Percentiles rank a stretch among this genome's conserved stretches.
phyloP scores from a whole-genome alignment of 148 eudicot genomes.

The Camellia japonica region DNA sequence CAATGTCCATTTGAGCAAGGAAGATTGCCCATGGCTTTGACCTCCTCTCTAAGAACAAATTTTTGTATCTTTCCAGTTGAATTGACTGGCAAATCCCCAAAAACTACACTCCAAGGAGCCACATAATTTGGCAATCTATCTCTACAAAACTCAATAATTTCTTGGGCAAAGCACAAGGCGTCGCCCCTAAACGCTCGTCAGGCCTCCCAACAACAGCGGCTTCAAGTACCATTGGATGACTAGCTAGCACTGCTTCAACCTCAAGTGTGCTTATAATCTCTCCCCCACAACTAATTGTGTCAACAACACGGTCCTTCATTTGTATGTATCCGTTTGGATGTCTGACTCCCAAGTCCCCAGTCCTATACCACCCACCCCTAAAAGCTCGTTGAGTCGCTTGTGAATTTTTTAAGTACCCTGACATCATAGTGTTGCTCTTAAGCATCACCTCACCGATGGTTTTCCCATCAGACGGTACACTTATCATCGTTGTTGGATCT shows the following conservation, averaged over 20 bases:
- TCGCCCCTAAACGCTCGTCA: conserved; percentile 20
- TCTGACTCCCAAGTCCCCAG: conserved; percentile 29
- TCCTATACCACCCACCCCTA: conserved; percentile 35
- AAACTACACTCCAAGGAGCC: too few relatives aligned
- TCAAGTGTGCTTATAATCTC: conserved; percentile 29
- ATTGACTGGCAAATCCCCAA: too few relatives aligned
- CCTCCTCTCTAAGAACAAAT: too few relatives aligned
- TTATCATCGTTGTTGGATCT: conserved; percentile 28
- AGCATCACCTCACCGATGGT: conserved; percentile 37
- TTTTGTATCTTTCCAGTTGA: too few relatives aligned
- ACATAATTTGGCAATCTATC: too few relatives aligned
- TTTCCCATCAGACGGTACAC: conserved; percentile 33
- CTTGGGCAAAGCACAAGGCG: conserved; percentile 29
- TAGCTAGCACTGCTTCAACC: conserved; percentile 25
- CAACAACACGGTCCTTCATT: conserved; percentile 28
- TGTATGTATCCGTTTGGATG: conserved; percentile 23
- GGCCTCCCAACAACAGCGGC: conserved; percentile 33
- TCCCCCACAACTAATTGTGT: conserved; percentile 13
- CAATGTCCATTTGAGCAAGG: too few relatives aligned
- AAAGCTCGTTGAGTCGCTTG: conserved; percentile 28
- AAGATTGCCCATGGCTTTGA: too few relatives aligned
- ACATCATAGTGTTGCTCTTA: conserved; percentile 33
- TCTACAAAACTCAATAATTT: too few relatives aligned
- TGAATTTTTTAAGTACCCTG: conserved; percentile 31
- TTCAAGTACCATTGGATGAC: conserved; percentile 28